Evolutionary conservation across 23 red algal genomes (phyloP).

Genomic region (Gracilaria gracilis): DNA sequence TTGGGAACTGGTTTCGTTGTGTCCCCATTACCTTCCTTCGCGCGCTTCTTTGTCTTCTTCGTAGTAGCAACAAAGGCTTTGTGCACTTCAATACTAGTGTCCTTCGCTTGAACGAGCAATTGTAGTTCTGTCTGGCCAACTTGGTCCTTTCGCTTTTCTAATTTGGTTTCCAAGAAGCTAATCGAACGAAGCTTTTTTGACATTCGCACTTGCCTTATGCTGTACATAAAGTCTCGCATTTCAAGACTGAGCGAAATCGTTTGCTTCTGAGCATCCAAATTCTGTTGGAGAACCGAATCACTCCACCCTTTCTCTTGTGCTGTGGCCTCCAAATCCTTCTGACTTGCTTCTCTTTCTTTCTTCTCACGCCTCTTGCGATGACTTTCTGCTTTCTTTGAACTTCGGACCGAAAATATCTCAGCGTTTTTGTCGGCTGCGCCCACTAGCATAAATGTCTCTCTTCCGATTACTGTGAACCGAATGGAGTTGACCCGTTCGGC

Average conservation of each 20-base stretch:
- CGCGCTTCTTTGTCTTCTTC: slow-evolving; percentile 12
- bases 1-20: not conserved
- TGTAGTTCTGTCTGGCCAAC: not conserved
- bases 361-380: slow-evolving; percentile 65
- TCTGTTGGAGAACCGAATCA: slow-evolving; percentile 23
- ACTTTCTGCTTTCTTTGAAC: slow-evolving; percentile 52
- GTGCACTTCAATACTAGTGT: slow-evolving; percentile 57
- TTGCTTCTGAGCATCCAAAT: slow-evolving; percentile 7
- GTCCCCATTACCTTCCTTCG: not conserved
- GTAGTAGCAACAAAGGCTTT: not conserved
- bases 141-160: not conserved
- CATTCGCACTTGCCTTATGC: slow-evolving; percentile 38
- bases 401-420: slow-evolving; percentile 65
- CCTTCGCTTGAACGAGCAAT: slow-evolving; percentile 58
- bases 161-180: not conserved
- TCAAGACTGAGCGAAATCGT: not conserved
- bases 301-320: slow-evolving; percentile 9
- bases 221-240: slow-evolving; percentile 32
- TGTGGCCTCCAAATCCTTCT: slow-evolving; percentile 22
- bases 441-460: slow-evolving; percentile 41
- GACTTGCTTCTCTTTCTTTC: slow-evolving; percentile 8
- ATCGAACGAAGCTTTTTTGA: slow-evolving; percentile 32
- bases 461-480: not conserved
- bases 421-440: slow-evolving; percentile 69
- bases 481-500: slow-evolving; percentile 49